Percentiles rank a stretch among this genome's conserved stretches.
Conservation (phyloP, 2,329 filamentous ascomycete species). For the Trichophyton schoenleinii region DNA sequence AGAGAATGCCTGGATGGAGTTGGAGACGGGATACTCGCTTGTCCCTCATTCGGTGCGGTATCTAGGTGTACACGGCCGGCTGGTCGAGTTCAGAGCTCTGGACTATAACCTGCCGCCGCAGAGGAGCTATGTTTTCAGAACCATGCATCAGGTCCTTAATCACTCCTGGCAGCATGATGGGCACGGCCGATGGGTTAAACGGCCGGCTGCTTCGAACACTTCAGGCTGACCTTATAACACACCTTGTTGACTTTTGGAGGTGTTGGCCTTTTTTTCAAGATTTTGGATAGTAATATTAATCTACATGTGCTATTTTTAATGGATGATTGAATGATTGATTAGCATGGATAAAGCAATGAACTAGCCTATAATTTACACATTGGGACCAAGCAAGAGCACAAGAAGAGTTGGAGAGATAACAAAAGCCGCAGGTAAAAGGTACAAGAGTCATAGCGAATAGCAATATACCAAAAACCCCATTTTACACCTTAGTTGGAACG, state of each 20-base stretch:
- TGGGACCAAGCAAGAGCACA: neutral
- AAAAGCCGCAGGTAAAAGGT: neutral
- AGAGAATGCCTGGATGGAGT: slow-evolving; percentile 42
- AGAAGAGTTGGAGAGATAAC: neutral
- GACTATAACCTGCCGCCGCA: slow-evolving; percentile 24
- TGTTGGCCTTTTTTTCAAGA: neutral
- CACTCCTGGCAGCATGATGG: slow-evolving; percentile 23
- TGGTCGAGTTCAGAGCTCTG: slow-evolving; percentile 19
- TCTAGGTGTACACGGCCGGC: slow-evolving; percentile 14
- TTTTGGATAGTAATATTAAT: neutral
- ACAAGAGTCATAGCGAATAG: neutral
- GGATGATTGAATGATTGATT: neutral
- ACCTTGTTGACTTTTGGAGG: no score
- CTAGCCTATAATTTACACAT: neutral
- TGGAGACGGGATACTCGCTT: slow-evolving; percentile 39
- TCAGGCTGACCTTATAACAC: neutral
- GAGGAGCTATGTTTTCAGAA: slow-evolving; percentile 18
- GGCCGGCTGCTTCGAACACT: neutral
- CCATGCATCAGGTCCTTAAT: slow-evolving; percentile 17
- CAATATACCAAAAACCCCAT: neutral
- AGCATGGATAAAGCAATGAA: neutral
- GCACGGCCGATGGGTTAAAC: slow-evolving; percentile 19
- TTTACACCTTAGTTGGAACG: neutral
- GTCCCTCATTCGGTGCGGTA: slow-evolving; percentile 29
- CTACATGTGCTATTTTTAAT: neutral